Evolutionary conservation across 306 rosid genomes (phyloP).

Genomic region (Cicer arietinum): DNA sequence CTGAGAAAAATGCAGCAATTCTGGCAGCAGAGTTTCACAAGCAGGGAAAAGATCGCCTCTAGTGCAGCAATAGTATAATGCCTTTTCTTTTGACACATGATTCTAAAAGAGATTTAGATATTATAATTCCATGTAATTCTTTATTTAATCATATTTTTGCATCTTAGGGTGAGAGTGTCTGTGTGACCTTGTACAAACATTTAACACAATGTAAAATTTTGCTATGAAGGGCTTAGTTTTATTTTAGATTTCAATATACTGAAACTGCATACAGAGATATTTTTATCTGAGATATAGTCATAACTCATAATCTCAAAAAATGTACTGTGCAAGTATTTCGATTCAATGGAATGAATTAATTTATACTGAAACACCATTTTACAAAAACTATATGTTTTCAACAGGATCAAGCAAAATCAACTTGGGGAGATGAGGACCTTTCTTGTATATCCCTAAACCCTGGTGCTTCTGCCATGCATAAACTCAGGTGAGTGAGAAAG

Average conservation of each 20-base stretch:
- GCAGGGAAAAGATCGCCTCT: conserved; percentile 14
- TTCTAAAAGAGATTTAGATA: conserved; percentile 10
- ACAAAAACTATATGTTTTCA: not conserved
- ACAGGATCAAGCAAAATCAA: conserved; percentile 76
- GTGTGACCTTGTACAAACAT: not conserved
- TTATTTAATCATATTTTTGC: not conserved
- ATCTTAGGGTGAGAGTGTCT: conserved; percentile 2
- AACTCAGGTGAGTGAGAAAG: conserved; percentile 73
- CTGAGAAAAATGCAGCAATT: not conserved
- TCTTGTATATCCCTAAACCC: conserved; percentile 75
- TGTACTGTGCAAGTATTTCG: not conserved
- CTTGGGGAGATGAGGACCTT: conserved; percentile 81
- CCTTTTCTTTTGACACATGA: conserved; percentile 18
- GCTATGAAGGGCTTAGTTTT: not conserved
- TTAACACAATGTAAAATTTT: not conserved
- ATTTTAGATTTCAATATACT: not conserved
- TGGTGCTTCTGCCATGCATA: conserved; percentile 92
- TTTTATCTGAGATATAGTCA: conserved; percentile 1
- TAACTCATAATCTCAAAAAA: not conserved
- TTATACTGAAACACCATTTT: conserved; percentile 18
- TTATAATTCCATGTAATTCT: not conserved
- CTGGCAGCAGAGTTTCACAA: conserved; percentile 5
- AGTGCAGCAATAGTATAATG: not conserved
- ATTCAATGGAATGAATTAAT: conserved; percentile 31
- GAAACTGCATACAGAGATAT: not conserved